Evolutionary conservation across 805 yeast species (phyloP), one percentile per base, ranked within the genome.

Genomic region (Yarrowia porcina): DNA sequence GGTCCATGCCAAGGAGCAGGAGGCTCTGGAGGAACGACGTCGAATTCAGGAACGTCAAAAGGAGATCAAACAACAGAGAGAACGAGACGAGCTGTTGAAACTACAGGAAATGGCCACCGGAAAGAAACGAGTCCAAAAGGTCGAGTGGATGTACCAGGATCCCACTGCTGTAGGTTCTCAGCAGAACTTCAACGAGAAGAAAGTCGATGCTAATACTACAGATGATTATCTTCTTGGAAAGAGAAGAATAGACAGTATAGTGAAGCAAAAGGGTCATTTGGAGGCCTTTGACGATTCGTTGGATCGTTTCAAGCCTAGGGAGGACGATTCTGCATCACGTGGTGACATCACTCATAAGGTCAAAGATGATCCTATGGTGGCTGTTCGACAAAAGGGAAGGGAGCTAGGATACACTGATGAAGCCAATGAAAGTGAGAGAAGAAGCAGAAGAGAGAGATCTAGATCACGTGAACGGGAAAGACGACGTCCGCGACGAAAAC

Each of bases 131-230:
- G 70, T 74, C 62, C 75, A 80, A 61, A 82, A 86, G 57, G 77
- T 90, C 21, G 87, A 83, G 45, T 92, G 97, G 97, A 93, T 93
- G 96, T 92, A 92, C 70, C 82, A 86, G 13, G 83, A 80, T 21
- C 78, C 83, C 4, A 57, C 42, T 20, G 68, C 49, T 17, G 71
- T 71, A 11, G 68, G 67, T 8, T 60, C 60, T 23, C 67, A 66
- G 70, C 27, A 39, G 21, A 30, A 28, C 1, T 52, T 68, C 5
- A 67, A 69, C 6, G 70, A 66, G 9, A 23, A 27, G 11, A 27
- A 69, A 65, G 36, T 65, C 62, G 63, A 61, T 35, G 72, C 70
- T 33, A 52, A 52, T 17, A 1, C 44, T 7, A 74, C 75, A n/a
- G 76, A 73, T 28, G 77, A 77, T 1, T 77, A 82, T 67, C 70